These are phyloP conservation scores for Panus rudis DNA, from an alignment of 768 basidiomycete species.

Conservation along the genomic window DNA sequence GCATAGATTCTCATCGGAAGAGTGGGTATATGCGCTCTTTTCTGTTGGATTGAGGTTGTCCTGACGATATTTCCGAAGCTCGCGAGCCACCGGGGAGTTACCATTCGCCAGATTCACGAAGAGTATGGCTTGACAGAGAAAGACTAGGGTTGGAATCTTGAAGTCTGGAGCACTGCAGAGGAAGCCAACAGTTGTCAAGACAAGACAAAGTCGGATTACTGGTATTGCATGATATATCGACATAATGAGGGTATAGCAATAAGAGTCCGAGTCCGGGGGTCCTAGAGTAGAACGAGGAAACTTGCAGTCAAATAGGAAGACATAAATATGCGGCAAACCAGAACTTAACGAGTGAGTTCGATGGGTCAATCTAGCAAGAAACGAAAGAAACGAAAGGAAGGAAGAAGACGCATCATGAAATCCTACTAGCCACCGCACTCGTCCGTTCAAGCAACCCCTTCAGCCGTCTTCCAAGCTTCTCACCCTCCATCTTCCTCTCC, in stretches of 20 bases:
- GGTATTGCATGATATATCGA: neutral
- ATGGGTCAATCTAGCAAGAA: neutral
- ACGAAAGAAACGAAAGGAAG: neutral
- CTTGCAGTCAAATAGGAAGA: neutral
- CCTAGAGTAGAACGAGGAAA: neutral
- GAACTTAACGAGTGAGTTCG: neutral
- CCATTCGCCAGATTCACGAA: conserved; percentile 66
- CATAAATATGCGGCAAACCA: neutral
- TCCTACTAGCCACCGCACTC: conserved; percentile 24
- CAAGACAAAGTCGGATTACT: neutral
- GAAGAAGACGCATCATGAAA: neutral
- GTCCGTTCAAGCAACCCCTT: conserved; percentile 66
- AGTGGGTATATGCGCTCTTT: conserved; percentile 30
- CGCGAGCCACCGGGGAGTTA: conserved; percentile 61
- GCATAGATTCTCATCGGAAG: conserved; percentile 70
- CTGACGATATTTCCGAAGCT: conserved; percentile 37
- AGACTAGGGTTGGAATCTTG: conserved; percentile 54
- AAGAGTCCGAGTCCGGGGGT: neutral
- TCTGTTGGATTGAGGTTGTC: neutral
- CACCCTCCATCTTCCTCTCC: conserved; percentile 72
- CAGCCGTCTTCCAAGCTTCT: conserved; percentile 61
- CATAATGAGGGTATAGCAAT: conserved; percentile 1
- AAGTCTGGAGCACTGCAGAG: conserved; percentile 56
- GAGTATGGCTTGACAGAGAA: conserved; percentile 57
- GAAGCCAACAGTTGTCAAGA: conserved; percentile 38